These are phyloP conservation scores for Chloranthus sessilifolius DNA, from an alignment of 164 flowering plant genomes.

Conservation along the genomic window DNA sequence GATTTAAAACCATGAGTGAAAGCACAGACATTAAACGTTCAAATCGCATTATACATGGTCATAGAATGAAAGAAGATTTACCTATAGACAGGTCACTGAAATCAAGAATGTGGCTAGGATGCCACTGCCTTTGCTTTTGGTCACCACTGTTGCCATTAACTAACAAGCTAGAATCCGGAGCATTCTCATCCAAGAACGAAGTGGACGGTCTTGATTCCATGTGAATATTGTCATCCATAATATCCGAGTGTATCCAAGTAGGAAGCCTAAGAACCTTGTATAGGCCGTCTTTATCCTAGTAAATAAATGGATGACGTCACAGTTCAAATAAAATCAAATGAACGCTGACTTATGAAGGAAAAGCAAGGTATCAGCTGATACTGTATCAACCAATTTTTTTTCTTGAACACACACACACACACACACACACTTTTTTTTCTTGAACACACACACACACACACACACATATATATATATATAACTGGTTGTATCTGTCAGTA, in stretches of 20 bases:
- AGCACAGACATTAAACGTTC: no score
- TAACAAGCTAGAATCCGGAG: constrained; percentile 7
- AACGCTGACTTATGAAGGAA: neutral
- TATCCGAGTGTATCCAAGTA: constrained; percentile 88
- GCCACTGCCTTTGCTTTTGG: constrained; percentile 41
- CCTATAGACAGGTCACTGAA: constrained; percentile 83
- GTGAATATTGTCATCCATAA: constrained; percentile 92
- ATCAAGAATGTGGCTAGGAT: constrained; percentile 70
- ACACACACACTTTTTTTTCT: no score
- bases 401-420: no score
- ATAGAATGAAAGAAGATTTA: constrained; percentile 21
- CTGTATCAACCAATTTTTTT: no score
- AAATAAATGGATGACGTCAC: constrained; percentile 13
- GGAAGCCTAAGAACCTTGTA: constrained; percentile 28
- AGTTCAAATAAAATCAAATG: constrained; percentile 1
- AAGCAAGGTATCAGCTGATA: no score
- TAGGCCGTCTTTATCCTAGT: constrained; percentile 33
- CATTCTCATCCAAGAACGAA: constrained; percentile 16
- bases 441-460: no score
- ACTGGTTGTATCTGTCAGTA: no score
- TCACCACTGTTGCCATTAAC: constrained; percentile 15
- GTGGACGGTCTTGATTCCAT: constrained; percentile 40
- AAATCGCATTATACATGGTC: no score
- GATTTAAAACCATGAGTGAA: no score
- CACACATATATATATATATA: no score